Base-by-base conservation (phyloP, 257 asterid genomes). In the Mitragyna speciosa region DNA sequence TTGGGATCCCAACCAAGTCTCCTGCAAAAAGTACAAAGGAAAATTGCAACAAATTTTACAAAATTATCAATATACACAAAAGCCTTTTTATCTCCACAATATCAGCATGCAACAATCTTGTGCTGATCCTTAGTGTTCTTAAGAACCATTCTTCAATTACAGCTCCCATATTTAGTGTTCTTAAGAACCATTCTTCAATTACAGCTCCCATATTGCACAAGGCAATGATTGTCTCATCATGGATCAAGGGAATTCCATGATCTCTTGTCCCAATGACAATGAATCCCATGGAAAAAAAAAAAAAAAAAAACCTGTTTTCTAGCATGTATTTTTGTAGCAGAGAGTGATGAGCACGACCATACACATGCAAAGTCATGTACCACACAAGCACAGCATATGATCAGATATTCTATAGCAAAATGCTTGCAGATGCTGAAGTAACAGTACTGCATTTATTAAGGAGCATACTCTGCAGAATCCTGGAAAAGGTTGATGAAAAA, bases 1-100 rank as follows among this genome's bases (percentile, higher is more conserved):
- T 95, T 95, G 81, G 98, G 94, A 86, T 95, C 97, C 99, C 99
- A 95, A 70, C 98, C 97, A 70, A 93, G 97, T 79, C 90, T 91
- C 97, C 98, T 95, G 92, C 77, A 26, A 73, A 78, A 82, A 79
- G 63, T 86, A 58, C 33, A 79, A 73, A 45, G 10, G 64, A 47
- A 69, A 87, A 41, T 39, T 11, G 16, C 41, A 63, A 73, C 3
- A 48, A 68, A 56, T 16, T 45, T 28, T 12, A 47, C 31, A 58
- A 33, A 2, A 39, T 31, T 58, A 56, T 31, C 77, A 69, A 69
- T 51, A 20, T 26, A 31, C 1, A 31, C 22, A 22, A 16, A 52
- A 52, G 47, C 31, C 36, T 16, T 6, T 30, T 4, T 24, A 26
- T 58, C 31, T 8, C 73, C 64, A 3, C 28, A 31, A 49, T 36